A percentile compares a stretch with the other conserved stretches of the same genome.
phyloP scores from a whole-genome alignment of 2,329 filamentous ascomycete species.

The Lecanoromycetidae sp. region DNA sequence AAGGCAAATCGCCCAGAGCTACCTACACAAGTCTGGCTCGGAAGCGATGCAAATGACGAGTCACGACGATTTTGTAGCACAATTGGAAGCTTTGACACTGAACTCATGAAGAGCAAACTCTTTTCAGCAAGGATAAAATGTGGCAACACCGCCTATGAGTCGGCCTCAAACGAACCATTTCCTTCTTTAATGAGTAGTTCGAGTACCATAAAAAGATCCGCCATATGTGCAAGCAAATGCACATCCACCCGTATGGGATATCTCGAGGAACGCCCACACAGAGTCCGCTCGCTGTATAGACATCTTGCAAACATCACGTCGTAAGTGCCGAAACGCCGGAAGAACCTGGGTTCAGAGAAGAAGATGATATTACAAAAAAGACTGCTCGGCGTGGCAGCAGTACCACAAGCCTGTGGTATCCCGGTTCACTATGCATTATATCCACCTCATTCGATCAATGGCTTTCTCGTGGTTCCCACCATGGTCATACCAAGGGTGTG shows the following conservation, averaged over 20 bases:
- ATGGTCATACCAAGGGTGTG: constrained; percentile 49
- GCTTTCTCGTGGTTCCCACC: constrained; percentile 50
- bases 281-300: not conserved
- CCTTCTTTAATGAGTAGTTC: not conserved
- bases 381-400: not conserved
- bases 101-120: not conserved
- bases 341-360: not conserved
- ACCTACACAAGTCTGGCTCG: not conserved
- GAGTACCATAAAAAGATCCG: not conserved
- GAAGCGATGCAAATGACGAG: not conserved
- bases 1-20: not conserved
- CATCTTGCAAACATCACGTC: not conserved
- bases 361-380: not conserved
- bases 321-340: constrained; percentile 1
- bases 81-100: not conserved
- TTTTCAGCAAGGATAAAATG: not conserved
- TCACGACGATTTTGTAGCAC: not conserved
- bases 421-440: not conserved
- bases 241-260: not conserved
- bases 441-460: constrained; percentile 49
- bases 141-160: not conserved
- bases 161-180: not conserved
- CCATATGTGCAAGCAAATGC: not conserved
- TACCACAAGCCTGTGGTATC: not conserved
- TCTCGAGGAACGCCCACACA: not conserved